Evolutionary conservation across 1,139 yeast genomes (phyloP).

Genomic region (Meyerozyma guilliermondii): DNA sequence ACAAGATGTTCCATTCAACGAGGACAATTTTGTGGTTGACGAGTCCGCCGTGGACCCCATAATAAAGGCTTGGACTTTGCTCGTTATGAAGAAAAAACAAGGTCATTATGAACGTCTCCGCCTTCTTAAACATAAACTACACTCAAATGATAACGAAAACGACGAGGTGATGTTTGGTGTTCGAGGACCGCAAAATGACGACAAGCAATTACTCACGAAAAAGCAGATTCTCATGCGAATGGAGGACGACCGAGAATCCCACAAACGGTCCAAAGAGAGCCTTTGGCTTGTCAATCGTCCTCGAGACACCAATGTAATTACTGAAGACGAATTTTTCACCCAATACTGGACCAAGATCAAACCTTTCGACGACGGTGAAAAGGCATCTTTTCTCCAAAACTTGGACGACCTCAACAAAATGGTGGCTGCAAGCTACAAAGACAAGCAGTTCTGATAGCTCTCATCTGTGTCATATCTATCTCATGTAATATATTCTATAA

Average conservation of each 20-base stretch:
- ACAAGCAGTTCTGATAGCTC: conserved; percentile 29
- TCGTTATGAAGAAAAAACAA: conserved; percentile 43
- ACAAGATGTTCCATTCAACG: conserved; percentile 30
- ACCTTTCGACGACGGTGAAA: conserved; percentile 44
- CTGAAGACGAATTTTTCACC: conserved; percentile 53
- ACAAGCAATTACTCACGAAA: conserved; percentile 30
- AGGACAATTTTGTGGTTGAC: conserved; percentile 6
- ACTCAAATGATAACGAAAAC: conserved; percentile 18
- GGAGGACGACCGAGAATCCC: conserved; percentile 85
- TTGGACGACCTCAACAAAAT: conserved; percentile 52
- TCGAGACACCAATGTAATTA: conserved; percentile 28
- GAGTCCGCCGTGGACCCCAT: conserved; percentile 24
- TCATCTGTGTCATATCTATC: background rate
- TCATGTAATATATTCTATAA: conserved; percentile 3
- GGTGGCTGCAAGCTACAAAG: conserved; percentile 43
- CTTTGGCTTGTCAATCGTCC: conserved; percentile 64
- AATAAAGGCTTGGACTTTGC: conserved; percentile 42
- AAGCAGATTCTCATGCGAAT: conserved; percentile 66
- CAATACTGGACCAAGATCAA: conserved; percentile 52
- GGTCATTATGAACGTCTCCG: conserved; percentile 46
- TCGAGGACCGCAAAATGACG: conserved; percentile 20
- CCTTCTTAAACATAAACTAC: conserved; percentile 24
- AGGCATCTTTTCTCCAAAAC: conserved; percentile 33
- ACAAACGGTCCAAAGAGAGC: conserved; percentile 70
- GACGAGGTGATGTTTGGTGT: conserved; percentile 27